Conservation (phyloP, 306 rosid genomes). For the Gynostemma pentaphyllum region DNA sequence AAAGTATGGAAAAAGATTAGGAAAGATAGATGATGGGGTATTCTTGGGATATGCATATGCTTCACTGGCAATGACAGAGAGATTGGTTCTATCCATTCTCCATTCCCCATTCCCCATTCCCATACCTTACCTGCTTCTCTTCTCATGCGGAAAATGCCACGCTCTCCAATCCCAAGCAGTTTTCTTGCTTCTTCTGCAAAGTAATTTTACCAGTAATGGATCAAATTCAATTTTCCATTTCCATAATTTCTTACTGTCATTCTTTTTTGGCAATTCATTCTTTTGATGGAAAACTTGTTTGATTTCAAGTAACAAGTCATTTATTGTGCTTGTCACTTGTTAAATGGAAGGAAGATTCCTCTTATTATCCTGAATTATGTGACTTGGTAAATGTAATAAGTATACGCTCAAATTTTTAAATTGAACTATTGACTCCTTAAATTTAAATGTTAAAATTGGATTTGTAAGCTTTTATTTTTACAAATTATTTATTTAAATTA, state of each 20-base stretch:
- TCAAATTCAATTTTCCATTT: not conserved
- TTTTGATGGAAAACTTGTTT: not conserved
- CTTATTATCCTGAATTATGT: too few species aligned
- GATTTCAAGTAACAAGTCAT: not conserved
- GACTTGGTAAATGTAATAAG: too few species aligned
- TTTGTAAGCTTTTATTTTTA: too few species aligned
- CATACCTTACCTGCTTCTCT: not conserved
- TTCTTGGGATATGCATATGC: not conserved
- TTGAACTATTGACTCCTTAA: too few species aligned
- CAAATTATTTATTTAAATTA: too few species aligned
- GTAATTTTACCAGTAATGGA: not conserved
- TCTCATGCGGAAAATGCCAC: slow-evolving; percentile 8
- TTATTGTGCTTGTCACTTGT: not conserved
- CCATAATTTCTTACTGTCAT: not conserved
- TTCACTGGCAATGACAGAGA: slow-evolving; percentile 2
- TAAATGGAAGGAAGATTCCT: not conserved
- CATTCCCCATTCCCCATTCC: slow-evolving; percentile 11
- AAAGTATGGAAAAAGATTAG: not conserved
- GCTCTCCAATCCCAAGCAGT: not conserved
- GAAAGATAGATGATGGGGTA: not conserved
- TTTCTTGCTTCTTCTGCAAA: not conserved
- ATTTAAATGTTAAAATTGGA: too few species aligned
- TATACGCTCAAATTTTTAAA: too few species aligned
- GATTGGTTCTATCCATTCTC: slow-evolving; percentile 8
- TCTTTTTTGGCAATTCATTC: not conserved